A percentile compares a stretch with the other conserved stretches of the same genome.
Conservation (phyloP, 2,329 filamentous ascomycete genomes). For the Trichoderma brevicompactum region DNA sequence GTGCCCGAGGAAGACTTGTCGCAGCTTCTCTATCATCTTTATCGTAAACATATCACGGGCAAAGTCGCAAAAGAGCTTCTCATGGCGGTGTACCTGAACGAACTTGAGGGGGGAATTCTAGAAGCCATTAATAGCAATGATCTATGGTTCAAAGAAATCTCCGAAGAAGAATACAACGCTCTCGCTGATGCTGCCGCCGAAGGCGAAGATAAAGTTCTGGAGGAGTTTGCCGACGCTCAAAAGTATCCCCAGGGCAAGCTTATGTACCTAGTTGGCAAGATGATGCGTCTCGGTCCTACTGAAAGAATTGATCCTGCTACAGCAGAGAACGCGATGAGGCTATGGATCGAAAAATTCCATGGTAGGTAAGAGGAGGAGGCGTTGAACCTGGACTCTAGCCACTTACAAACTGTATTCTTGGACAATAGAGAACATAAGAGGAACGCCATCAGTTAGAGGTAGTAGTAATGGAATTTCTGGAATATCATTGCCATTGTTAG, state of each 20-base stretch:
- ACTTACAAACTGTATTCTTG: no score
- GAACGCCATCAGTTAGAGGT: neutral
- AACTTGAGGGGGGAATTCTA: conserved; percentile 49
- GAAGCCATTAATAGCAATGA: conserved; percentile 51
- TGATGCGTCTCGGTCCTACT: conserved; percentile 59
- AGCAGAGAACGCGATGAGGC: conserved; percentile 54
- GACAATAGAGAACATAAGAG: neutral
- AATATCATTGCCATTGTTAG: neutral
- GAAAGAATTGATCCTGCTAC: conserved; percentile 59
- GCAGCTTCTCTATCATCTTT: conserved; percentile 55
- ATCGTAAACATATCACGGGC: conserved; percentile 56
- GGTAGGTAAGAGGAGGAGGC: neutral
- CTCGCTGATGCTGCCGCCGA: conserved; percentile 52
- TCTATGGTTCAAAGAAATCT: conserved; percentile 61
- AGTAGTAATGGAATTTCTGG: neutral
- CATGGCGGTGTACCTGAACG: conserved; percentile 55
- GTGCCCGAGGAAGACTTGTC: conserved; percentile 54
- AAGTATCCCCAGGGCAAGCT: conserved; percentile 61
- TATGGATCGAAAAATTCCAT: conserved; percentile 36
- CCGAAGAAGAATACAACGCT: conserved; percentile 51
- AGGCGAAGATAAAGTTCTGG: conserved; percentile 53
- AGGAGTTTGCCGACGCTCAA: conserved; percentile 50
- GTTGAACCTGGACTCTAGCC: no score
- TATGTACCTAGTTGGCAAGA: conserved; percentile 64
- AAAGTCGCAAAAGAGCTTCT: conserved; percentile 63